Percentiles rank a stretch among this genome's conserved stretches.
These are phyloP conservation scores for Phaeotremella skinneri DNA, from an alignment of 768 basidiomycete genomes.

Conservation along the genomic window DNA sequence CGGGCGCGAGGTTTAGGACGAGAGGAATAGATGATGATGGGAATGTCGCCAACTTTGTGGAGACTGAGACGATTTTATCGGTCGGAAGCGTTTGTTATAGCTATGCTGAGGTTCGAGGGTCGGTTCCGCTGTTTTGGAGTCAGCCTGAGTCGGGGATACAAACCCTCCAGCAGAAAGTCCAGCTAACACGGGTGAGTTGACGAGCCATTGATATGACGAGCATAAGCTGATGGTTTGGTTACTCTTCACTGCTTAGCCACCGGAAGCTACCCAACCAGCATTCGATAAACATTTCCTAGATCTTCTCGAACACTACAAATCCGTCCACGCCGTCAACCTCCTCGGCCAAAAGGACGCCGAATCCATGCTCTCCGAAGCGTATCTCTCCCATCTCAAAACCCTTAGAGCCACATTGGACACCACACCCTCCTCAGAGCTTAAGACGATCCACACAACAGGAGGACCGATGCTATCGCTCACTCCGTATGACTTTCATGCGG, in stretches of 20 bases:
- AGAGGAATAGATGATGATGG: conserved; percentile 86
- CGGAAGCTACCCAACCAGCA: conserved; percentile 86
- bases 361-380: conserved; percentile 74
- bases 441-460: conserved; percentile 34
- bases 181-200: conserved; percentile 59
- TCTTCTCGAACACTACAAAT: conserved; percentile 78
- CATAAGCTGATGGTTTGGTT: background rate
- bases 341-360: conserved; percentile 92
- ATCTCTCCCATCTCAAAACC: conserved; percentile 66
- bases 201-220: background rate
- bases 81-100: conserved; percentile 84
- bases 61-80: conserved; percentile 90
- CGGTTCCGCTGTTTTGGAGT: conserved; percentile 98
- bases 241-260: conserved; percentile 58
- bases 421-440: conserved; percentile 43
- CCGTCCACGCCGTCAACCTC: conserved; percentile 83
- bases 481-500: conserved; percentile 90
- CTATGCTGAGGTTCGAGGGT: conserved; percentile 90
- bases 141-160: conserved; percentile 78
- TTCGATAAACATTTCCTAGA: conserved; percentile 92
- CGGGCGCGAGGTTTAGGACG: conserved; percentile 95
- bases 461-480: conserved; percentile 57
- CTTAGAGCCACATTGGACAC: conserved; percentile 32
- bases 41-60: conserved; percentile 92
- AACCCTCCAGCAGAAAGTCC: conserved; percentile 89